A percentile compares a stretch with the other conserved stretches of the same genome.
These are phyloP conservation scores for Calonectria pseudoreteaudii DNA, from an alignment of 2,329 filamentous ascomycete genomes.

Conservation along the genomic window DNA sequence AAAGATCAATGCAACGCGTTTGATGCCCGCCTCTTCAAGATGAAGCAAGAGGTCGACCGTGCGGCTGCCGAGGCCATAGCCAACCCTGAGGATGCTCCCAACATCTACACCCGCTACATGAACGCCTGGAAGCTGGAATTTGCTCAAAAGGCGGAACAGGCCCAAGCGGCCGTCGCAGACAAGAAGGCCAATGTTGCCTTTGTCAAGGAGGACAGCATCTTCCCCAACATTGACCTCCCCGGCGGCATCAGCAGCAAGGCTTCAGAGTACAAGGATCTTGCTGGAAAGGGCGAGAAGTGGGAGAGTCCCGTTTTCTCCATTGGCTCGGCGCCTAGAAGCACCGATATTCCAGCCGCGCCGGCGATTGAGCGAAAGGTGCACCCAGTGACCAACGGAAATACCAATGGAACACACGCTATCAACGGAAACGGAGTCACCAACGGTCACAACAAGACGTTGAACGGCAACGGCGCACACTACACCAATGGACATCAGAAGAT, in stretches of 20 bases:
- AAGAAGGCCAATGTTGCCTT: slow-evolving; percentile 72
- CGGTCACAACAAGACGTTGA: slow-evolving; percentile 11
- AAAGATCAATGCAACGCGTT: slow-evolving; percentile 82
- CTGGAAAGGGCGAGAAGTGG: slow-evolving; percentile 91
- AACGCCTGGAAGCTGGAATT: slow-evolving; percentile 79
- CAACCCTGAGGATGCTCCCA: slow-evolving; percentile 79
- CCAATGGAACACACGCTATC: slow-evolving; percentile 31
- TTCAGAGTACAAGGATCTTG: slow-evolving; percentile 90
- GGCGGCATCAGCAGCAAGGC: slow-evolving; percentile 90
- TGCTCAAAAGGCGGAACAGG: slow-evolving; percentile 83
- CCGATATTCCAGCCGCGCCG: slow-evolving; percentile 74
- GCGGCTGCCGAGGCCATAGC: slow-evolving; percentile 67
- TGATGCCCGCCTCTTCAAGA: slow-evolving; percentile 78
- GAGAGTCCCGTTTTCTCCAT: slow-evolving; percentile 94
- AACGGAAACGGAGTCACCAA: slow-evolving; percentile 26
- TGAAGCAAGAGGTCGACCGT: slow-evolving; percentile 86
- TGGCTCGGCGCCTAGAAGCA: slow-evolving; percentile 79
- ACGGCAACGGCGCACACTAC: slow-evolving; percentile 28
- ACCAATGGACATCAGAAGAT: slow-evolving; percentile 30
- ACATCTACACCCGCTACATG: slow-evolving; percentile 89
- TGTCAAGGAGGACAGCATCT: slow-evolving; percentile 85
- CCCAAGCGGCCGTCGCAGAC: slow-evolving; percentile 68
- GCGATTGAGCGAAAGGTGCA: slow-evolving; percentile 60
- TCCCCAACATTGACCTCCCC: slow-evolving; percentile 87
- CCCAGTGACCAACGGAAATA: slow-evolving; percentile 27